Conservation (phyloP, 208 protist species). For the Herpetomonas samuelpessoai region DNA sequence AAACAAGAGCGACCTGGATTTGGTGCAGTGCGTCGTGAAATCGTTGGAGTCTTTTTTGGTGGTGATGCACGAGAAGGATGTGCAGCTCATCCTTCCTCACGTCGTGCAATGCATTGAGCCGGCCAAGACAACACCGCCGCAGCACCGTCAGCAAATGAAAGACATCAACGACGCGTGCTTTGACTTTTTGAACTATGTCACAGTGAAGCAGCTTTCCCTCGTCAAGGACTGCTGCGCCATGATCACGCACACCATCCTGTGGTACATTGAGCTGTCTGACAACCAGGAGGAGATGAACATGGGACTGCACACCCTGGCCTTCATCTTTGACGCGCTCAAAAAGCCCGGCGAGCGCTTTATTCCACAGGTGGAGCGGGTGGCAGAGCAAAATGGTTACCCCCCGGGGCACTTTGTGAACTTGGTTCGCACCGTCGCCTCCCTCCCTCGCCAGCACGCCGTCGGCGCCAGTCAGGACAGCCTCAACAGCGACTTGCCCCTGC, state of each 20-base stretch:
- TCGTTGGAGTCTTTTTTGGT: conserved; percentile 81
- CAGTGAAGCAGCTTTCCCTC: conserved; percentile 68
- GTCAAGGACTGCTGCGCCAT: conserved; percentile 84
- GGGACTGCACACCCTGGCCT: conserved; percentile 70
- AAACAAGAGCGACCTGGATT: conserved; percentile 78
- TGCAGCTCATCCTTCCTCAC: conserved; percentile 83
- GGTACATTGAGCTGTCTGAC: conserved; percentile 82
- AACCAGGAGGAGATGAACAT: conserved; percentile 78
- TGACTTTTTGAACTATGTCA: conserved; percentile 83
- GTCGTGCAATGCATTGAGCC: conserved; percentile 89
- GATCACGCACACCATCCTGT: conserved; percentile 86
- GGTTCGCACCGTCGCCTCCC: conserved; percentile 47
- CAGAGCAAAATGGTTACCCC: conserved; percentile 62
- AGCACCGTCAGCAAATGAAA: conserved; percentile 45
- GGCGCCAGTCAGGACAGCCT: conserved; percentile 34
- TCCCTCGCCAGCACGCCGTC: conserved; percentile 42
- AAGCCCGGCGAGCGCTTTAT: conserved; percentile 76
- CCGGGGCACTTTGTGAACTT: conserved; percentile 62
- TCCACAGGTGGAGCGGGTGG: conserved; percentile 66
- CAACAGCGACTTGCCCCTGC: conserved; percentile 68
- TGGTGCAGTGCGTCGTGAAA: conserved; percentile 81
- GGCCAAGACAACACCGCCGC: conserved; percentile 31
- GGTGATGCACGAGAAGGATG: conserved; percentile 85
- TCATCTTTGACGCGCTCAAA: conserved; percentile 68
- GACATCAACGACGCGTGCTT: conserved; percentile 87